Conservation (phyloP, 805 yeast species). For the Diddensiella santjacobensis region DNA sequence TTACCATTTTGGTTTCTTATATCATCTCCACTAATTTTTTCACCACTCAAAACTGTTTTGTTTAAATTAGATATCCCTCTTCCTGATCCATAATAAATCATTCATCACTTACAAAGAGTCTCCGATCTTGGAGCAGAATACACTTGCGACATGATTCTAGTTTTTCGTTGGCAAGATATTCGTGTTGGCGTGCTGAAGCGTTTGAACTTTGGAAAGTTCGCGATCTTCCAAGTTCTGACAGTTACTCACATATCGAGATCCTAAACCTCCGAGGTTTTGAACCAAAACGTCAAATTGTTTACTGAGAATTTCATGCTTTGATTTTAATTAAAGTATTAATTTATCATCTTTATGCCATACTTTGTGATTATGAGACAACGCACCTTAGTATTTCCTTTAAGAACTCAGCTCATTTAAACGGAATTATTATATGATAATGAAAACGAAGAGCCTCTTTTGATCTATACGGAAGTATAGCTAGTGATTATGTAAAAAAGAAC, state of each 20-base stretch:
- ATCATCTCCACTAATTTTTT: slow-evolving; percentile 92
- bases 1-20: slow-evolving; percentile 85
- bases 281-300: too few relatives aligned
- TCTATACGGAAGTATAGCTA: too few relatives aligned
- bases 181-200: background rate
- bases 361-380: too few relatives aligned
- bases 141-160: slow-evolving; percentile 49
- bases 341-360: too few relatives aligned
- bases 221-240: background rate
- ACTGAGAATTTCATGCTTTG: too few relatives aligned
- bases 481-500: too few relatives aligned
- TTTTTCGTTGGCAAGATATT: too few relatives aligned
- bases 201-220: background rate
- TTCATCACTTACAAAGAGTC: slow-evolving; percentile 64
- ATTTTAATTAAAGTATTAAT: too few relatives aligned
- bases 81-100: background rate
- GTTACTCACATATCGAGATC: too few relatives aligned
- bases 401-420: background rate
- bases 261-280: too few relatives aligned
- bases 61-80: slow-evolving; percentile 15
- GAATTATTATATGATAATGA: background rate
- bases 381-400: too few relatives aligned
- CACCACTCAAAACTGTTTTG: slow-evolving; percentile 87
- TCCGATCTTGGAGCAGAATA: slow-evolving; percentile 83
- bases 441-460: too few relatives aligned